A percentile compares a stretch with the other conserved stretches of the same genome.
Evolutionary conservation across 2,329 filamentous ascomycete species (phyloP).

Genomic region (Ophiostoma perfectum): DNA sequence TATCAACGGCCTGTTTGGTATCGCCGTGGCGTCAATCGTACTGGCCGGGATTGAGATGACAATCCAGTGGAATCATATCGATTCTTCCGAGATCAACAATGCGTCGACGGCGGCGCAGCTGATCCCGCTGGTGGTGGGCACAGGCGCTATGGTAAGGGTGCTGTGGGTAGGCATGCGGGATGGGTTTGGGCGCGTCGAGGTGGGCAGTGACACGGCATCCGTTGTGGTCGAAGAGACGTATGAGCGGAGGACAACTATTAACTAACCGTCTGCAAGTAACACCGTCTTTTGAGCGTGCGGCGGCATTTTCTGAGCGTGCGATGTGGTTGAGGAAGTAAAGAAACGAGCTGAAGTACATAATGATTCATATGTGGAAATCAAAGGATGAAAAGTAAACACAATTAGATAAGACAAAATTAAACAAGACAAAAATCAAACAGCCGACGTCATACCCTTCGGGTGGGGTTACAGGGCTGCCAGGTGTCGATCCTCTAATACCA

Average conservation of each 20-base stretch:
- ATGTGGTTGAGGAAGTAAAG: too few species aligned
- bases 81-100: conserved; percentile 26
- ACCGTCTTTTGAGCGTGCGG: background rate
- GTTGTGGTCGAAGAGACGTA: conserved; percentile 26
- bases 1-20: conserved; percentile 10
- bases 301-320: too few species aligned
- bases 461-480: conserved; percentile 3
- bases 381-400: background rate
- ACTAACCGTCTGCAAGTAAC: background rate
- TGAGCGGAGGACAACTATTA: background rate
- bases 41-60: conserved; percentile 25
- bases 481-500: background rate
- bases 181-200: background rate
- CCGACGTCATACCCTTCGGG: background rate
- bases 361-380: background rate
- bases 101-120: conserved; percentile 30
- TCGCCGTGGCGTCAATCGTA: background rate
- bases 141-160: background rate
- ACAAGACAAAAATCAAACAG: background rate
- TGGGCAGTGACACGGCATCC: background rate
- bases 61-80: conserved; percentile 27
- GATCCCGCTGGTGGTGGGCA: conserved; percentile 22
- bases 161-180: conserved; percentile 11
- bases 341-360: too few species aligned
- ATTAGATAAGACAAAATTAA: background rate